Base-by-base conservation (phyloP, 768 basidiomycete species). In the Coprinopsis cinerea region DNA sequence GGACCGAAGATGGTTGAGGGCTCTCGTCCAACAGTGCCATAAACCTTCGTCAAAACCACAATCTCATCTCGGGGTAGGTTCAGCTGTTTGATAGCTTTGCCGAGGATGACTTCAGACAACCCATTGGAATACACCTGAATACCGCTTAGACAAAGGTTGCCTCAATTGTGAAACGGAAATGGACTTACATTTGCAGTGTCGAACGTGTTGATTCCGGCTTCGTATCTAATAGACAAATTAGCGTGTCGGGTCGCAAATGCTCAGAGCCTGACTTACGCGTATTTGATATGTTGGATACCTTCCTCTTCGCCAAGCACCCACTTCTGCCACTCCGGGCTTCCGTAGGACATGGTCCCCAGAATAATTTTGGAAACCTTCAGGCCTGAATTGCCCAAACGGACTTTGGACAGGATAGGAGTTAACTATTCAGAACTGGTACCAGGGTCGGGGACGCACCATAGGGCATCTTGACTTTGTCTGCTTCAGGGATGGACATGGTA, bases 11-110 rank as follows among this genome's bases (percentile, higher is more conserved):
- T 43, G 24, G 32, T 36, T 3, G 45, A 53, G 14, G 61, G 27
- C 5, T 60, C 56, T 34, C 59, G 65, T 10, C 55, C 60, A 9
- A 73, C 68, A 4, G 62, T 57, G 18, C 56, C 61, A 48, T 53
- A 70, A 51, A 79, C 79, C 67, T 91, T 89, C 41, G 88, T 87
- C 71, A 90, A 75, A n/a, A 91, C 76, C n/a, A 91, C 86, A 40
- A 89, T 79, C 54, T 83, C 78, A 20, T 84, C 82, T 1, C 87
- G 77, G 13, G 85, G 85, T 5, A 86, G 68, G 22, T 80, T 62
- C 51, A 77, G 72, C 53, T 78, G 59, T 57, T 83, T 85, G 67
- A 91, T 81, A 1, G 80, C 84, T 56, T 83, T 82, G 2, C 87
- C 86, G 20, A 88, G 68, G 48, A 87, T 73, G 44, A 76, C 59